Base-by-base conservation (phyloP, 2,329 filamentous ascomycete genomes). In the Pleochaeta shiraiana region DNA sequence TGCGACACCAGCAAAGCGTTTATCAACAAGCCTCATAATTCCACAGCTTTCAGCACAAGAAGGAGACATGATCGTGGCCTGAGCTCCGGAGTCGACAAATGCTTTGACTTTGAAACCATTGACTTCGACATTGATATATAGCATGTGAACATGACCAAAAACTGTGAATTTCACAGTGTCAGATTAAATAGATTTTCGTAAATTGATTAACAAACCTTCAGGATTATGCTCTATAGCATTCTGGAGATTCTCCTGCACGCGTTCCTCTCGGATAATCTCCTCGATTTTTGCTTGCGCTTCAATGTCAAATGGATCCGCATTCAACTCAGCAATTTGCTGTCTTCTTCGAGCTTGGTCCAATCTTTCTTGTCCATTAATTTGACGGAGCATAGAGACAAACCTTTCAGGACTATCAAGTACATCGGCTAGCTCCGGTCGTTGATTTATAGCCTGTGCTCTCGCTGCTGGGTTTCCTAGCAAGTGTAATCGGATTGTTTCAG, bases 31-130 rank as follows among this genome's bases (percentile, higher is more conserved):
- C 61, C 92, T 87, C 88, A 95, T 95, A 74, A 98, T 97, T 70
- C 90, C 90, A 73, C 93, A 98, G 9, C 84, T 81, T 72, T 95
- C 88, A 30, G 93, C 93, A 72, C 90, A 96, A 28, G 84, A 80
- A 4, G 93, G 93, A 4, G 92, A 97, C 93, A 98, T 98, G 77
- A 98, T 96, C 63, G 93, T 98, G 30, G 92, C 90, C 76, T 98
- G 93, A 28, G 93, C 93, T 67, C 93, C 93, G 1, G 93, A 97
- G 74, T 98, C 93, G 66, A 98, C 93, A 69, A 98, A 87, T 2
- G 92, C 93, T 77, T 96, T 97, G 70, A 98, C 86, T 65, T 88
- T 88, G 70, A 89, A 82, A 14, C 88, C 87, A 74, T 98, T 98
- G 70, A 98, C 93, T 74, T 95, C 88, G 67, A 95, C 91, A 72